Evolutionary conservation across 257 asterid genomes (phyloP).

Genomic region (Henckelia pumila): DNA sequence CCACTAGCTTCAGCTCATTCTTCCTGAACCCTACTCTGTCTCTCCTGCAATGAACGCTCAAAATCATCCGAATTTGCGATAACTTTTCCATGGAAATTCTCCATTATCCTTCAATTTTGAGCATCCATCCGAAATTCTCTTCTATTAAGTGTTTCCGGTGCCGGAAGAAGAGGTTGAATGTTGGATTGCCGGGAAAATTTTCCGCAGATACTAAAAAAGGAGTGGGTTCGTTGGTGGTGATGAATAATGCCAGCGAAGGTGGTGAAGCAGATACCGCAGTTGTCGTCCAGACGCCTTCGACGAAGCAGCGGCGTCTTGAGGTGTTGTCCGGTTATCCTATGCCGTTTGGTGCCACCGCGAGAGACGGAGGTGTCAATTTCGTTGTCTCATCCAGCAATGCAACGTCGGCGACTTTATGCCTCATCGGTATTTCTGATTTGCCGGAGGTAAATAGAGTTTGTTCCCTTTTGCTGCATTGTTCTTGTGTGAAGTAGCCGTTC

Average conservation of each 20-base stretch:
- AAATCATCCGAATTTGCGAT: conserved; percentile 16
- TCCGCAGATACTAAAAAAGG: background rate
- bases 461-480: background rate
- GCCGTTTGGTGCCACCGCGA: conserved; percentile 89
- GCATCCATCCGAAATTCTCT: conserved; percentile 22
- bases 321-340: conserved; percentile 64
- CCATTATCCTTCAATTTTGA: conserved; percentile 20
- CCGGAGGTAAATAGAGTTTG: conserved; percentile 41
- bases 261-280: conserved; percentile 57
- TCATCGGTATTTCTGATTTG: conserved; percentile 63
- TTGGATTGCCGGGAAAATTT: conserved; percentile 24
- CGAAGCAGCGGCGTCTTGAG: conserved; percentile 43
- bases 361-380: conserved; percentile 88
- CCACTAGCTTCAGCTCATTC: too few species aligned
- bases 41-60: too few species aligned
- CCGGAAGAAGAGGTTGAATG: conserved; percentile 25
- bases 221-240: conserved; percentile 21
- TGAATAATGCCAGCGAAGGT: conserved; percentile 36
- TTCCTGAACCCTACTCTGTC: too few species aligned
- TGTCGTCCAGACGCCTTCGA: conserved; percentile 60
- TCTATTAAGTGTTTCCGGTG: conserved; percentile 17
- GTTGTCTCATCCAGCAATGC: conserved; percentile 67
- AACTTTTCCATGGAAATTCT: conserved; percentile 26
- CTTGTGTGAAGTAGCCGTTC: background rate
- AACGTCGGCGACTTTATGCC: conserved; percentile 66